Percentiles rank a stretch among this genome's conserved stretches.
Evolutionary conservation across 768 basidiomycete species (phyloP).

Genomic region (Harrya chromipes): DNA sequence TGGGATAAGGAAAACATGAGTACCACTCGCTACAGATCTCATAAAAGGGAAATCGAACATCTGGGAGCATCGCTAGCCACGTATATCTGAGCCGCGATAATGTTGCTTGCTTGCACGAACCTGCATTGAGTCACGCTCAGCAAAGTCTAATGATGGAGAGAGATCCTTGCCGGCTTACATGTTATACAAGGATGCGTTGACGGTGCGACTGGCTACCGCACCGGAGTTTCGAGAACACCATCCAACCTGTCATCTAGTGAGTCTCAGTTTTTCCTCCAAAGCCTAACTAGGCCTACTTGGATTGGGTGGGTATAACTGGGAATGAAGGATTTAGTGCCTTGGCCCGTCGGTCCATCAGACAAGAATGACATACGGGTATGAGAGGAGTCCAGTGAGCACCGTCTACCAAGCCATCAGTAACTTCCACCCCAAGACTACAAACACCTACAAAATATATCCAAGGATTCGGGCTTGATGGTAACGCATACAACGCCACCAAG

Average conservation of each 20-base stretch:
- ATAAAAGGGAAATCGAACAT: slow-evolving; percentile 34
- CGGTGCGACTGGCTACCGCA: slow-evolving; percentile 56
- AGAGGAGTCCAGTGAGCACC: slow-evolving; percentile 42
- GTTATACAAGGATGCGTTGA: slow-evolving; percentile 59
- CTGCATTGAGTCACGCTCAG: slow-evolving; percentile 8
- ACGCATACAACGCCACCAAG: slow-evolving; percentile 50
- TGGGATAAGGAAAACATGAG: background rate
- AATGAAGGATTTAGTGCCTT: slow-evolving; percentile 1
- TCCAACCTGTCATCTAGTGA: slow-evolving; percentile 33
- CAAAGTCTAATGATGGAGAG: background rate
- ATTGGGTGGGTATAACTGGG: slow-evolving; percentile 48
- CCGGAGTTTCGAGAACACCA: slow-evolving; percentile 63
- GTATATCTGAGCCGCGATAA: slow-evolving; percentile 58
- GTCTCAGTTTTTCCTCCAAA: background rate
- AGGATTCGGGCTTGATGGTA: slow-evolving; percentile 46
- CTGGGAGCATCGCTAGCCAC: slow-evolving; percentile 53
- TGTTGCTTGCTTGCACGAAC: slow-evolving; percentile 42
- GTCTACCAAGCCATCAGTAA: slow-evolving; percentile 27
- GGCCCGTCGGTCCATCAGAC: background rate
- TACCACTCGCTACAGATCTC: background rate
- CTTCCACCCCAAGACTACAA: background rate
- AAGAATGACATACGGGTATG: slow-evolving; percentile 37
- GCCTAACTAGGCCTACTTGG: slow-evolving; percentile 28
- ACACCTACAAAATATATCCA: slow-evolving; percentile 51
- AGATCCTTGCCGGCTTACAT: slow-evolving; percentile 32